These are phyloP conservation scores for Hypomontagnella monticulosa DNA, from an alignment of 495 filamentous ascomycete species.

Conservation along the genomic window DNA sequence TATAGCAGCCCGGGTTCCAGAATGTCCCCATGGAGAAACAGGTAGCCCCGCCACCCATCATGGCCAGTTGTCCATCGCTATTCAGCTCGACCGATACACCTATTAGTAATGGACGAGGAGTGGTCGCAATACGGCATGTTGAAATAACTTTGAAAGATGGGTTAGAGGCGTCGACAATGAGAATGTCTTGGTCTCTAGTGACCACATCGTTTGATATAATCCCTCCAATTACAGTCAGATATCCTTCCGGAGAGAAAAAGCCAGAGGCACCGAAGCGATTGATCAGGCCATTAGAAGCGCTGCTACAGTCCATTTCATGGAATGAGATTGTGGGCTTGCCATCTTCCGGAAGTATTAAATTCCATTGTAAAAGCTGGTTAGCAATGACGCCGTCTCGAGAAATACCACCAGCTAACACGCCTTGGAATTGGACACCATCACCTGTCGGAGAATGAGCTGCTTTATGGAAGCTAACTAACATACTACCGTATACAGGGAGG, in stretches of 20 bases:
- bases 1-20: slow-evolving; percentile 71
- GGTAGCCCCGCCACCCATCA: slow-evolving; percentile 84
- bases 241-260: slow-evolving; percentile 37
- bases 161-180: slow-evolving; percentile 21
- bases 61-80: slow-evolving; percentile 56
- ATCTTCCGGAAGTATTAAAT: slow-evolving; percentile 43
- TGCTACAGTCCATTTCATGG: not conserved
- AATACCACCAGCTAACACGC: slow-evolving; percentile 76
- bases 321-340: slow-evolving; percentile 42
- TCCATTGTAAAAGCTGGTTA: slow-evolving; percentile 64
- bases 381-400: slow-evolving; percentile 65
- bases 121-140: slow-evolving; percentile 9
- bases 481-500: slow-evolving; percentile 69
- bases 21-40: slow-evolving; percentile 89
- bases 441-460: not conserved
- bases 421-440: slow-evolving; percentile 47
- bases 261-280: slow-evolving; percentile 51
- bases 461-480: slow-evolving; percentile 43
- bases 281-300: slow-evolving; percentile 26
- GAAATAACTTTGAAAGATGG: slow-evolving; percentile 26
- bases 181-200: slow-evolving; percentile 47
- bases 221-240: slow-evolving; percentile 59
- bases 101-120: slow-evolving; percentile 68
- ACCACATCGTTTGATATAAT: slow-evolving; percentile 52
- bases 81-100: slow-evolving; percentile 63